Conservation (phyloP, 768 basidiomycete genomes). For the Chalciporus piperatus region DNA sequence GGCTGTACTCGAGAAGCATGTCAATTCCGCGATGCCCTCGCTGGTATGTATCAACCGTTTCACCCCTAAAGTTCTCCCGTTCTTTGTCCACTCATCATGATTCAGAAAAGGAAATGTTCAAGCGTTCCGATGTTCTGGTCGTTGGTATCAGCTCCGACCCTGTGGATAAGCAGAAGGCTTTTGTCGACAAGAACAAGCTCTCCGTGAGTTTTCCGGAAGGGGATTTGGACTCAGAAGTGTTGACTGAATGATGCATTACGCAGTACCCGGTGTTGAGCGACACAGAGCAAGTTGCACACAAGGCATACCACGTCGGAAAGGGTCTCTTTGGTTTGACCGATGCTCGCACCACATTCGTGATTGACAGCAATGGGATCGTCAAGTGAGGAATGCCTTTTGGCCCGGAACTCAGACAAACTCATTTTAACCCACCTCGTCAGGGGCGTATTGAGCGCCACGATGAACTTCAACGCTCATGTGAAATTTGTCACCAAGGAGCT, state of each 20-base stretch:
- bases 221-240: background rate
- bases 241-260: background rate
- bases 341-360: conserved; percentile 71
- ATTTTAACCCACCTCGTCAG: conserved; percentile 30
- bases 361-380: conserved; percentile 68
- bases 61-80: background rate
- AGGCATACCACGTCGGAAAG: conserved; percentile 64
- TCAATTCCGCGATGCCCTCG: conserved; percentile 76
- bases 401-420: background rate
- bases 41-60: conserved; percentile 40
- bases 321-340: conserved; percentile 63
- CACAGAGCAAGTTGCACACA: conserved; percentile 54
- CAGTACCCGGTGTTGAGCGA: conserved; percentile 84
- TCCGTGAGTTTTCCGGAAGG: conserved; percentile 47
- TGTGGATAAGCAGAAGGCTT: conserved; percentile 68
- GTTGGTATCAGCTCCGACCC: conserved; percentile 75
- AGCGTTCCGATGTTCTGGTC: conserved; percentile 58
- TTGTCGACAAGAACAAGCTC: conserved; percentile 68
- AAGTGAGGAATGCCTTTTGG: conserved; percentile 38
- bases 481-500: conserved; percentile 74
- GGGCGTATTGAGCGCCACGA: conserved; percentile 55
- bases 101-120: conserved; percentile 63
- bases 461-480: conserved; percentile 63
- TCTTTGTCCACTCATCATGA: background rate
- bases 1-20: conserved; percentile 85